Base-by-base conservation (phyloP, 345 rosid species). In the Luvunga scandens region DNA sequence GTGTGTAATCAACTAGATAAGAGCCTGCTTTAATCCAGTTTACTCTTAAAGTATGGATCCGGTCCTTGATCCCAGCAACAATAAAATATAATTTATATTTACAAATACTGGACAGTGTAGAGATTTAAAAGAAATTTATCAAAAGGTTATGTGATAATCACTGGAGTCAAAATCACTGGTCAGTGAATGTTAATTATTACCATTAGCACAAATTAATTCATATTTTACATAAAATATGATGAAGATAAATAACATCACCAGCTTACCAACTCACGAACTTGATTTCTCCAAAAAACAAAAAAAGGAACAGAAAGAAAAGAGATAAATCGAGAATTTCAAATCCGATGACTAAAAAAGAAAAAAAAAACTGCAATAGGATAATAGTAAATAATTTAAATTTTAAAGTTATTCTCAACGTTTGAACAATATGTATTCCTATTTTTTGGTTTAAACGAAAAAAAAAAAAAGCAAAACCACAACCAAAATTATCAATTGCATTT, bases 211-310 rank as follows among this genome's bases (percentile, higher is more conserved):
- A 27, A 27, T n/a, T 45, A 63, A 50, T 22, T 45, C 7, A 45
- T n/a, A 75, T 22, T 64, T 30, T 57, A 1, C 59, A 60, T 45
- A 33, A 34, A 61, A n/a, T 25, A 73, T 25, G n/a, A 55, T 61
- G 13, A 39, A 39, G 45, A 39, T 39, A 9, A 22, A 22, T 14
- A 56, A 24, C 53, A 24, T 22, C 68, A 24, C 50, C 27, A 55
- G 62, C 71, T 33, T 55, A 75, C 71, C 69, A 24, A 45, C 24
- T 61, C 76, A 38, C 39, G 33, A 53, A 39, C 36, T 75, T 34
- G 53, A 45, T 50, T 53, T 66, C 33, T 6, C 13, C 36, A 31
- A 72, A 55, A 55, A 48, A 3, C 36, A 31, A 72, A 55, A 55
- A 48, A 3, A 63, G 16, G 30, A 8, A 16, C 45, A 39, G 9